Conservation (phyloP, 2,329 filamentous ascomycete genomes). For the Daldinia sp. region DNA sequence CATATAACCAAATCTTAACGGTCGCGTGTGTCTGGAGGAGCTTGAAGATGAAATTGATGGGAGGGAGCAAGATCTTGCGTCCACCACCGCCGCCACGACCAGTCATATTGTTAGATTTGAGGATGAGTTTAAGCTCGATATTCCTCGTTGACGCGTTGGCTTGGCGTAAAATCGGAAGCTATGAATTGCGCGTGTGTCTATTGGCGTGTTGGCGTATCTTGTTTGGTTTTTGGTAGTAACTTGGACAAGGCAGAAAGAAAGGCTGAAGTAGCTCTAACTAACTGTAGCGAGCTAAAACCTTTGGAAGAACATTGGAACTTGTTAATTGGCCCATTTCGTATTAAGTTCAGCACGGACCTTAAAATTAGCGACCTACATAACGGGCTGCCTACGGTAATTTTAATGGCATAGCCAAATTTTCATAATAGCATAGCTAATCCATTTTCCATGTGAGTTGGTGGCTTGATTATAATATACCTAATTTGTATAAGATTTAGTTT, state of each 20-base stretch:
- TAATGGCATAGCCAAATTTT: no score
- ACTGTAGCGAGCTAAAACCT: background rate
- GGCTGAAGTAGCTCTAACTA: constrained; percentile 24
- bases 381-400: no score
- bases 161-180: background rate
- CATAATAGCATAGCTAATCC: no score
- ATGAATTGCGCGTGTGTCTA: background rate
- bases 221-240: constrained; percentile 15
- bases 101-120: constrained; percentile 55
- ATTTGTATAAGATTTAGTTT: no score
- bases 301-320: background rate
- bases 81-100: constrained; percentile 67
- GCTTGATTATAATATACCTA: no score
- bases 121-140: background rate
- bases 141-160: background rate
- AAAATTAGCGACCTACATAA: no score
- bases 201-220: background rate
- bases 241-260: constrained; percentile 32
- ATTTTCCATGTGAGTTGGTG: no score
- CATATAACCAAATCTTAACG: constrained; percentile 95
- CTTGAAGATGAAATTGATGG: constrained; percentile 91
- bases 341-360: background rate
- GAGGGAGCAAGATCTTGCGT: constrained; percentile 67
- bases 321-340: background rate
- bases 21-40: constrained; percentile 82